phyloP scores from a whole-genome alignment of 169 alveolate genomes.

The Babesia microti region DNA sequence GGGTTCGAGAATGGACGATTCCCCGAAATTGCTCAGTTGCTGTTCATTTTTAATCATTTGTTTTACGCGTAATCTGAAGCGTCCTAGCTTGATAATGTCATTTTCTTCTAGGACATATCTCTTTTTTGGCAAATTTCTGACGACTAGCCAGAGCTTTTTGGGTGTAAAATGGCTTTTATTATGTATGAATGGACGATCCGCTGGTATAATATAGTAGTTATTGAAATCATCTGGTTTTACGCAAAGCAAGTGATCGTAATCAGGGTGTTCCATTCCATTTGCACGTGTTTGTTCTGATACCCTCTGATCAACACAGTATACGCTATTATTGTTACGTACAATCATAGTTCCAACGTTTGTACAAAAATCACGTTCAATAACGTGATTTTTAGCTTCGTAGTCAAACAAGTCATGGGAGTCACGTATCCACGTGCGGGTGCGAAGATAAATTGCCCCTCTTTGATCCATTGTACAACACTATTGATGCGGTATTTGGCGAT shows the following conservation, averaged over 20 bases:
- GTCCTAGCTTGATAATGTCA: conserved; percentile 83
- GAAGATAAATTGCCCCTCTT: too few relatives aligned
- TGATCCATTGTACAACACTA: too few relatives aligned
- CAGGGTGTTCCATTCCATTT: conserved; percentile 6
- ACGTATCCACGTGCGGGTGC: conserved; percentile 85
- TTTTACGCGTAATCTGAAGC: conserved; percentile 80
- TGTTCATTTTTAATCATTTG: conserved; percentile 55
- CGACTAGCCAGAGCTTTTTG: conserved; percentile 81
- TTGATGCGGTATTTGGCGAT: too few relatives aligned
- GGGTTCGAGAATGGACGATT: too few relatives aligned
- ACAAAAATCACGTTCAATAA: conserved; percentile 44
- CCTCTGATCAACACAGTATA: too few relatives aligned
- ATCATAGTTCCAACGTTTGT: conserved; percentile 21
- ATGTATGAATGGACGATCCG: conserved; percentile 35
- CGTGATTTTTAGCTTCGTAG: conserved; percentile 78
- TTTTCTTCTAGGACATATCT: conserved; percentile 74
- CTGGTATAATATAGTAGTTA: conserved; percentile 54
- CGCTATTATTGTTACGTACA: conserved; percentile 18
- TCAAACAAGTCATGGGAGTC: conserved; percentile 90
- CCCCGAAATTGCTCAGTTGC: conserved; percentile 9
- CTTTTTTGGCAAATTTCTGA: conserved; percentile 69
- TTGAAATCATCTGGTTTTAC: conserved; percentile 10
- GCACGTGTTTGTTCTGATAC: conserved; percentile 10
- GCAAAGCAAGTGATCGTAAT: conserved; percentile 29
- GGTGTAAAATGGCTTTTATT: conserved; percentile 42